These are phyloP conservation scores for sunflower (Helianthus annuus) DNA, from an alignment of 129 eudicot species.

Conservation along the genomic window DNA sequence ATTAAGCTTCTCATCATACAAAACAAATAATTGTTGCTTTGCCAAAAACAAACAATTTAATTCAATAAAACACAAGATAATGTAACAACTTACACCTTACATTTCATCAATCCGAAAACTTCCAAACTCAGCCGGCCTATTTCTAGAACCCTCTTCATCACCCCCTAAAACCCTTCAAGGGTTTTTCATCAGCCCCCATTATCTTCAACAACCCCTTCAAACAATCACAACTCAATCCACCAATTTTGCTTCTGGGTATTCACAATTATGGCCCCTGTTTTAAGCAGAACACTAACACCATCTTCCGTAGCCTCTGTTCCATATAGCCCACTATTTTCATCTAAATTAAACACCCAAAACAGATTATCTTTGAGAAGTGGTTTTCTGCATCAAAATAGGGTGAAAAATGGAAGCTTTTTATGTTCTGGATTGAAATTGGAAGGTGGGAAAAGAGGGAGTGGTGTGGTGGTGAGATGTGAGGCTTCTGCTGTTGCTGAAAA, in stretches of 20 bases:
- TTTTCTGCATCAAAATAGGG: conserved; percentile 49
- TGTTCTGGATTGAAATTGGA: conserved; percentile 61
- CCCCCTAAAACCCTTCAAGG: conserved; percentile 49
- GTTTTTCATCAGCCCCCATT: conserved; percentile 8
- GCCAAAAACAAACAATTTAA: background rate
- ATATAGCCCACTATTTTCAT: conserved; percentile 26
- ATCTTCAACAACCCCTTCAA: background rate
- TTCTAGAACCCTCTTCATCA: conserved; percentile 67
- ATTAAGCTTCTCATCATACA: too few relatives aligned
- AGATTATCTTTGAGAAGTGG: conserved; percentile 43
- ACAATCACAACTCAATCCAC: background rate
- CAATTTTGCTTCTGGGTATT: conserved; percentile 20
- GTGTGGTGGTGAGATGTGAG: conserved; percentile 73
- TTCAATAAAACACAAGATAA: conserved; percentile 37
- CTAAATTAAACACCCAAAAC: conserved; percentile 34
- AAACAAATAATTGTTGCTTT: background rate
- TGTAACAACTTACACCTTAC: conserved; percentile 45
- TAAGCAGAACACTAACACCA: conserved; percentile 65
- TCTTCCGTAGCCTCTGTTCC: conserved; percentile 65
- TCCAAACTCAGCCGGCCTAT: conserved; percentile 42
- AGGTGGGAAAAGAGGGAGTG: conserved; percentile 42
- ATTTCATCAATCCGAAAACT: conserved; percentile 29
- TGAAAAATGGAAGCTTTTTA: conserved; percentile 42
- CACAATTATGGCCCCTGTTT: conserved; percentile 64
- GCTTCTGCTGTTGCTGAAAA: conserved; percentile 83